Evolutionary conservation across 2,329 filamentous ascomycete genomes (phyloP), one percentile per base, ranked within the genome.

Genomic region (Diaporthe sp.): DNA sequence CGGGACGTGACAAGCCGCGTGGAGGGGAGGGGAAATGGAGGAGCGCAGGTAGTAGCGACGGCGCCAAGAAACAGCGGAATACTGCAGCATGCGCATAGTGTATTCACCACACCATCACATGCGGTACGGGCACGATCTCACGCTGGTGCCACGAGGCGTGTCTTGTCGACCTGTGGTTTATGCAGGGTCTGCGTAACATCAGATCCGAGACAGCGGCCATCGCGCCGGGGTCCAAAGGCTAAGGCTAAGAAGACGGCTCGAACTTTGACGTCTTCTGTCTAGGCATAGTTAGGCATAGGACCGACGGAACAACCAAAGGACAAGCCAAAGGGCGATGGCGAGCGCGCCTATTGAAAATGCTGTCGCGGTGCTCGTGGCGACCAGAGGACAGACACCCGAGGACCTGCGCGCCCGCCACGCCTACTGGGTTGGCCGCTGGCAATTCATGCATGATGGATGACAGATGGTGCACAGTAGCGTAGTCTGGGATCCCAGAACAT

Each of bases 151-250:
- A 52, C 64, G 64, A 67, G 64, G 64, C 45, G 52, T 35, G 64
- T 25, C 22, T 52, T 67, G 45, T 38, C 28, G 64, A 67, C 64
- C 42, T 38, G 64, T 38, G 45, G 30, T 52, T 52, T 67, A 52
- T 67, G 64, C 64, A 67, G 64, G 45, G 64, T 67, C 33, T 52
- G 64, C 22, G 64, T 67, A 67, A 35, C 64, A 67, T 67, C 64
- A 50, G 64, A 52, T 67, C 64, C 45, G 64, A 67, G 64, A 67
- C 64, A 67, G 45, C 45, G 64, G 47, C 64, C 64, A 67, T 38
- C 30, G n/a, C 45, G 64, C 13, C 64, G 47, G 45, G 33, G 22
- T 33, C 22, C 57, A n/a, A n/a, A n/a, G n/a, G 4, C 57, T 2
- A 40, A 28, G 35, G n/a, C 64, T 52, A 38, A 38, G 30, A 12